phyloP scores from a whole-genome alignment of 2,329 filamentous ascomycete genomes.

The Xylariaceae sp. region DNA sequence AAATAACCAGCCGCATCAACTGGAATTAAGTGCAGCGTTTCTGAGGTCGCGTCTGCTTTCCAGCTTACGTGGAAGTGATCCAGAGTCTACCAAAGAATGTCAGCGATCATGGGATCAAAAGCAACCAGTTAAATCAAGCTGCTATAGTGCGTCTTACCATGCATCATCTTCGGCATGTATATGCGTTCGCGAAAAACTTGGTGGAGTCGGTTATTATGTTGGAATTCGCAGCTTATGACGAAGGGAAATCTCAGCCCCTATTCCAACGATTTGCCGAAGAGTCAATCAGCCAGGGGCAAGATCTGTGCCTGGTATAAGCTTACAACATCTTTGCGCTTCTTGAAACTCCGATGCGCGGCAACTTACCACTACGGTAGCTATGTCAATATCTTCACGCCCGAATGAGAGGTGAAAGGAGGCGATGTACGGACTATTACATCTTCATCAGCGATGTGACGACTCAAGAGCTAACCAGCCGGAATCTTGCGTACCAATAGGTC shows the following conservation, averaged over 20 bases:
- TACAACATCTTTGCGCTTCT: neutral
- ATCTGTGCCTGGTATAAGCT: neutral
- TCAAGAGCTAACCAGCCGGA: neutral
- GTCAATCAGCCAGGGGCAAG: neutral
- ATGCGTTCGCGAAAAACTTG: neutral
- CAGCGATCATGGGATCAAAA: too few relatives aligned
- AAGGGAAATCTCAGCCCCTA: neutral
- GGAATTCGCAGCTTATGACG: neutral
- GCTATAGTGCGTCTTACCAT: neutral
- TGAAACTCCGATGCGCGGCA: neutral
- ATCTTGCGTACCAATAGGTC: neutral
- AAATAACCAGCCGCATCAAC: conserved; percentile 13
- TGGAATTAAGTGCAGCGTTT: conserved; percentile 3
- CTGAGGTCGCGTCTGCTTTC: conserved; percentile 6
- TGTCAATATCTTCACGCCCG: neutral
- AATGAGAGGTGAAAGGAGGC: neutral
- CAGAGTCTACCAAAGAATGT: conserved; percentile 3
- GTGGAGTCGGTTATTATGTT: neutral
- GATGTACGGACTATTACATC: neutral
- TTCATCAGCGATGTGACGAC: neutral
- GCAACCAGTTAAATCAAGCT: neutral
- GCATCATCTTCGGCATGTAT: neutral
- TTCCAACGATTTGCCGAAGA: neutral
- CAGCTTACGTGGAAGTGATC: conserved; percentile 7
- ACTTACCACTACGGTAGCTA: neutral